Evolutionary conservation across 108 stramenopile genomes (phyloP).

Genomic region (Cyclotella baltica): DNA sequence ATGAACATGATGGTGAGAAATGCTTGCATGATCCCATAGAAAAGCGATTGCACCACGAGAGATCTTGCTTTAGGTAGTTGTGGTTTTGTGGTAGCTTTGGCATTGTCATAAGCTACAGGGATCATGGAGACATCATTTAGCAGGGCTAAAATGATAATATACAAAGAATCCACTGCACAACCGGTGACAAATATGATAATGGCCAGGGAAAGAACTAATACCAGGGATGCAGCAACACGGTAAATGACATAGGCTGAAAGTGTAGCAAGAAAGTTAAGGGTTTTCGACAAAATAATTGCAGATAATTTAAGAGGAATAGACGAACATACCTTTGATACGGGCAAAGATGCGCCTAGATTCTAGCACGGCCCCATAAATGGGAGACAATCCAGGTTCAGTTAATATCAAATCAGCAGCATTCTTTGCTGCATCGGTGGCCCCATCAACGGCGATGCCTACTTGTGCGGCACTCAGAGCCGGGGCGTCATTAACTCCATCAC

Average conservation of each 20-base stretch:
- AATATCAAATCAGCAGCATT: conserved; percentile 90
- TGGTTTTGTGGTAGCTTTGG: conserved; percentile 66
- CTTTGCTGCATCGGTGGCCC: conserved; percentile 91
- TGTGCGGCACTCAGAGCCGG: conserved; percentile 87
- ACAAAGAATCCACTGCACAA: conserved; percentile 80
- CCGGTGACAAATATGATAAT: conserved; percentile 67
- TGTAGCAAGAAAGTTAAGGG: conserved; percentile 26
- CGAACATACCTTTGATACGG: conserved; percentile 57
- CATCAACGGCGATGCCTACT: conserved; percentile 76
- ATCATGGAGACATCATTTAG: conserved; percentile 90
- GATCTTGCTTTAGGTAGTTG: conserved; percentile 55
- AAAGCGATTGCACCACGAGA: conserved; percentile 59
- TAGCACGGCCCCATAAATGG: conserved; percentile 83
- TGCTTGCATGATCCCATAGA: conserved; percentile 68
- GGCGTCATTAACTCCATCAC: conserved; percentile 93
- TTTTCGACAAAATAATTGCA: conserved; percentile 9
- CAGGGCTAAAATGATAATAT: conserved; percentile 84
- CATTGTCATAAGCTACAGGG: conserved; percentile 89
- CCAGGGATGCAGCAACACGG: conserved; percentile 71
- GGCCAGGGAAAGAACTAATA: conserved; percentile 69
- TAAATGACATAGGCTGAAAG: conserved; percentile 77
- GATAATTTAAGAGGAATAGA: conserved; percentile 30
- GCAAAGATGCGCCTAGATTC: conserved; percentile 80
- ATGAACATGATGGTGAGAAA: conserved; percentile 63
- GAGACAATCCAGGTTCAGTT: conserved; percentile 79